Evolutionary conservation across 78 protist genomes (phyloP).

Genomic region (Dictyostelium capitatum): DNA sequence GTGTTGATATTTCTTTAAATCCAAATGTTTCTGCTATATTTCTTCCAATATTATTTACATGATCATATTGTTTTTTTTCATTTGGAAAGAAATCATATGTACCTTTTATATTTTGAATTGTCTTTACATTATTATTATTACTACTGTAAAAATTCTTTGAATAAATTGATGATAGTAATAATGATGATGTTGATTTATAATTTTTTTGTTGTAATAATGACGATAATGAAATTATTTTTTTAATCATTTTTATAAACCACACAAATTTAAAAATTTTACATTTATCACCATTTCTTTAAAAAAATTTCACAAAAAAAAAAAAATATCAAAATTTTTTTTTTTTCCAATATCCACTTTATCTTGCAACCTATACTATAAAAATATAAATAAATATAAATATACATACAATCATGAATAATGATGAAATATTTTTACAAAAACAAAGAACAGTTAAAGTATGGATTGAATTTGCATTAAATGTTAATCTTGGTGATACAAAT

Average conservation of each 20-base stretch:
- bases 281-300: background rate
- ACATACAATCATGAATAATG: background rate
- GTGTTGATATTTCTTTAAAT: constrained; percentile 57
- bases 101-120: constrained; percentile 30
- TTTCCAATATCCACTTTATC: no score
- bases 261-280: no score
- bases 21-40: constrained; percentile 29
- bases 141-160: background rate
- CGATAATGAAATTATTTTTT: background rate
- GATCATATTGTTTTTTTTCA: constrained; percentile 9
- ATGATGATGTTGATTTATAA: no score
- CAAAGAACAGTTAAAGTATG: constrained; percentile 30
- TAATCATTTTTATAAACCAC: background rate
- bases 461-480: constrained; percentile 25
- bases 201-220: background rate
- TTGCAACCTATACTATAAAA: background rate
- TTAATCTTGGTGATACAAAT: constrained; percentile 22
- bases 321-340: no score
- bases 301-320: no score
- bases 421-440: constrained; percentile 10
- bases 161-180: background rate
- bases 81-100: constrained; percentile 49
- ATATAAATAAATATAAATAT: background rate
- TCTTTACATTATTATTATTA: background rate
- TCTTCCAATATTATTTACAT: constrained; percentile 25